Percentiles rank a stretch among this genome's conserved stretches.
phyloP scores from a whole-genome alignment of 768 basidiomycete genomes.

The Rhodotorula diobovata region DNA sequence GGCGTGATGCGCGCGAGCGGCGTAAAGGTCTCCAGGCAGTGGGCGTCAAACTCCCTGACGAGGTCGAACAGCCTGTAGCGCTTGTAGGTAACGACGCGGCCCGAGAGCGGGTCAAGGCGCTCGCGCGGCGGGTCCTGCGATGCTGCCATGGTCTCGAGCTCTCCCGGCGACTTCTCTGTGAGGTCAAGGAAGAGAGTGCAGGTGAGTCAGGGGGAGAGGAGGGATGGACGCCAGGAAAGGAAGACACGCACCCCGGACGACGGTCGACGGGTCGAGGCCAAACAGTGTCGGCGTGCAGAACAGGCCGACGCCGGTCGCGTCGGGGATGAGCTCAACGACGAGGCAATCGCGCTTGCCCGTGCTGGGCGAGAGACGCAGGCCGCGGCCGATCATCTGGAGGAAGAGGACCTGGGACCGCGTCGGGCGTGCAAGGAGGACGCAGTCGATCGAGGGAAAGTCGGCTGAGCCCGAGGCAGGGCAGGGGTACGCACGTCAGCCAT shows the following conservation, averaged over 20 bases:
- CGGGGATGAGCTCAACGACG: conserved; percentile 75
- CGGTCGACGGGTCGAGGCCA: conserved; percentile 69
- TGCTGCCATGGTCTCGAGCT: background rate
- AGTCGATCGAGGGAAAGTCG: conserved; percentile 92
- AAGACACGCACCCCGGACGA: conserved; percentile 58
- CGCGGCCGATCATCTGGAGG: conserved; percentile 92
- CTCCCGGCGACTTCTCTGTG: conserved; percentile 48
- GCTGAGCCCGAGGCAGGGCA: conserved; percentile 50
- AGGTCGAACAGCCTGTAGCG: conserved; percentile 54
- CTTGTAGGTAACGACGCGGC: conserved; percentile 57
- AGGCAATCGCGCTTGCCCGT: conserved; percentile 79
- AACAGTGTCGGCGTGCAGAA: conserved; percentile 76
- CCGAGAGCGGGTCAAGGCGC: background rate
- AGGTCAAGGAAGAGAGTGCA: conserved; percentile 48
- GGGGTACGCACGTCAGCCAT: too few species aligned
- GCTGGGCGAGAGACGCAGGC: conserved; percentile 74
- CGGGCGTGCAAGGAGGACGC: conserved; percentile 78
- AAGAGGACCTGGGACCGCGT: conserved; percentile 84
- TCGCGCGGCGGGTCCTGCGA: conserved; percentile 1
- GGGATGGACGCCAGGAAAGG: conserved; percentile 49
- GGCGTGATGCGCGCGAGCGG: background rate
- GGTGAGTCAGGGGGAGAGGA: conserved; percentile 21
- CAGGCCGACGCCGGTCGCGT: conserved; percentile 49
- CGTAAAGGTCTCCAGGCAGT: background rate
- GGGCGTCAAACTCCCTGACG: background rate